A percentile compares a stretch with the other conserved stretches of the same genome.
phyloP scores from a whole-genome alignment of 371 early-diverging fungal genomes.

The Fennellomyces sp. region DNA sequence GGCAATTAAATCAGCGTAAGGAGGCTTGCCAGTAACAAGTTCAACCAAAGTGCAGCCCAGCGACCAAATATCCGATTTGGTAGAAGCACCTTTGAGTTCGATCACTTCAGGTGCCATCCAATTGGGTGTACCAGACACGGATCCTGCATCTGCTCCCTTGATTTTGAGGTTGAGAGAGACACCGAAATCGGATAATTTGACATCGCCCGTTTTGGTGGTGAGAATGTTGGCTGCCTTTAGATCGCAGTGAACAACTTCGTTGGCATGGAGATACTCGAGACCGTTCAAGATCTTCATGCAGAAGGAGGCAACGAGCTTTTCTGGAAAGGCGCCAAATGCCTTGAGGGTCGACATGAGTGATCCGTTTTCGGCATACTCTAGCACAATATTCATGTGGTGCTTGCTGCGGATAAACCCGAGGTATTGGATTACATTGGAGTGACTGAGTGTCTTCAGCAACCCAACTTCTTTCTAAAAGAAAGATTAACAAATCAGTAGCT shows the following conservation, averaged over 20 bases:
- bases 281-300: constrained; percentile 90
- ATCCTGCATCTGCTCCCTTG: constrained; percentile 65
- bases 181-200: constrained; percentile 96
- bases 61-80: constrained; percentile 92
- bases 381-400: constrained; percentile 77
- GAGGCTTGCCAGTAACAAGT: constrained; percentile 87
- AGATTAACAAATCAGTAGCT: not conserved
- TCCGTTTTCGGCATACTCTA: constrained; percentile 96
- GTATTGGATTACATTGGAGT: constrained; percentile 87
- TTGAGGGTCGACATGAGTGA: constrained; percentile 85
- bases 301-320: constrained; percentile 89
- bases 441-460: constrained; percentile 69
- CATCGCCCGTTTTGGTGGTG: constrained; percentile 90
- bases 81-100: constrained; percentile 79
- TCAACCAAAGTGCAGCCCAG: constrained; percentile 90
- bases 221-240: constrained; percentile 95
- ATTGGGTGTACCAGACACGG: constrained; percentile 94
- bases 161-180: constrained; percentile 83
- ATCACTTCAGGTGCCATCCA: constrained; percentile 99
- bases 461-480: constrained; percentile 60
- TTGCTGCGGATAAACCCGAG: constrained; percentile 77
- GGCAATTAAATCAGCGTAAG: constrained; percentile 76
- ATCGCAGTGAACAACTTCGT: constrained; percentile 92
- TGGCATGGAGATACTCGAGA: constrained; percentile 89
- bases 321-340: constrained; percentile 92